These are phyloP conservation scores for Geotrichum europaeum DNA, from an alignment of 1,139 yeast genomes.

Conservation along the genomic window DNA sequence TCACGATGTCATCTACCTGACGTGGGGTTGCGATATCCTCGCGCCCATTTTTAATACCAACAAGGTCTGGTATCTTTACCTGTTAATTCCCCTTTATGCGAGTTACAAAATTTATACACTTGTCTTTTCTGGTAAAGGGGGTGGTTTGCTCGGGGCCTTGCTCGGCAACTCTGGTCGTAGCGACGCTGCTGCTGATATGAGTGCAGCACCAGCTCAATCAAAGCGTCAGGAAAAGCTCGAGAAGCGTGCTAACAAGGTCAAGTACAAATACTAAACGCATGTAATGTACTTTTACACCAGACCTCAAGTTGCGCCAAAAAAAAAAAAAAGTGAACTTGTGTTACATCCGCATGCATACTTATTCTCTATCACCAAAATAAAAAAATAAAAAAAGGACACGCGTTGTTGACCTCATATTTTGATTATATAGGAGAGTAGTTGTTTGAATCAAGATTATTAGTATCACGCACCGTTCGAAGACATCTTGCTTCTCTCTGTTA, in stretches of 20 bases:
- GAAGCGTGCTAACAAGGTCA: constrained; percentile 30
- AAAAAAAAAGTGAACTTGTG: background rate
- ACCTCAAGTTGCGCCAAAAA: too few species aligned
- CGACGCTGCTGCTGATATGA: constrained; percentile 16
- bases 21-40: constrained; percentile 55
- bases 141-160: constrained; percentile 21
- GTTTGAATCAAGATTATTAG: too few species aligned
- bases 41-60: constrained; percentile 52
- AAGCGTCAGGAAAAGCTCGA: constrained; percentile 51
- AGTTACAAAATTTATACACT: constrained; percentile 43
- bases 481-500: too few species aligned
- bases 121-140: constrained; percentile 17
- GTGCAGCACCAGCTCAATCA: constrained; percentile 33
- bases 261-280: background rate
- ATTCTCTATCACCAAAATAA: background rate
- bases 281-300: background rate
- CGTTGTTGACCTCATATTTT: too few species aligned
- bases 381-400: too few species aligned
- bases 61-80: constrained; percentile 55
- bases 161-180: constrained; percentile 18
- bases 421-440: too few species aligned
- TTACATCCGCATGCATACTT: background rate
- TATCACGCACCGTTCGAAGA: too few species aligned
- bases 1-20: constrained; percentile 67
- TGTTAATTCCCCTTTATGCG: constrained; percentile 47